Percentiles rank a stretch among this genome's conserved stretches.
phyloP scores from a whole-genome alignment of 495 filamentous ascomycete species.

The Lophium mytilinum region DNA sequence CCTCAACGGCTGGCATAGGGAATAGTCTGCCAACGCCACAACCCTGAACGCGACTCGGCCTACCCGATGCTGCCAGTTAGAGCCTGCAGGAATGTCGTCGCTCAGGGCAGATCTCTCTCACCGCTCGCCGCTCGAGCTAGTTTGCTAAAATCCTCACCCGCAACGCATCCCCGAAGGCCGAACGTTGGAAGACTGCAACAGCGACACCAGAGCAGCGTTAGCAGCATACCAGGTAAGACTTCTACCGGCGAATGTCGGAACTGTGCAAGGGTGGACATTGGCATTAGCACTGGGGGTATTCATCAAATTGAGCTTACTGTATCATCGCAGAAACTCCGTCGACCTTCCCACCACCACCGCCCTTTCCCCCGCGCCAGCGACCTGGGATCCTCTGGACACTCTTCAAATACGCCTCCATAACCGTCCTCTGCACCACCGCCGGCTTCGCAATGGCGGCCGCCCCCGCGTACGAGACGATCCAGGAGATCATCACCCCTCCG shows the following conservation, averaged over 20 bases:
- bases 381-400: not conserved
- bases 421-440: constrained; percentile 27
- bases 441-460: constrained; percentile 49
- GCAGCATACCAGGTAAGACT: not conserved
- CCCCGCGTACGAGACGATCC: constrained; percentile 40
- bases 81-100: not conserved
- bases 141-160: not conserved
- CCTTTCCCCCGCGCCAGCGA: not conserved
- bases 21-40: too few species aligned
- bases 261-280: not conserved
- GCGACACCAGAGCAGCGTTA: not conserved
- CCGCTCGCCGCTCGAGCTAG: not conserved
- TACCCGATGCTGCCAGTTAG: not conserved
- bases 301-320: not conserved
- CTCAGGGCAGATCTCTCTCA: not conserved
- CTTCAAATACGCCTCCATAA: not conserved
- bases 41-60: not conserved
- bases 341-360: not conserved
- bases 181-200: not conserved
- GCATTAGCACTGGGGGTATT: not conserved
- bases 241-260: not conserved
- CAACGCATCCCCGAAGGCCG: not conserved
- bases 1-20: too few species aligned
- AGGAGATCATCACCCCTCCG: constrained; percentile 37
- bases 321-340: not conserved